Evolutionary conservation across 495 filamentous ascomycete species (phyloP), one percentile per base, ranked within the genome.

Genomic region (Penicillium ucsense): DNA sequence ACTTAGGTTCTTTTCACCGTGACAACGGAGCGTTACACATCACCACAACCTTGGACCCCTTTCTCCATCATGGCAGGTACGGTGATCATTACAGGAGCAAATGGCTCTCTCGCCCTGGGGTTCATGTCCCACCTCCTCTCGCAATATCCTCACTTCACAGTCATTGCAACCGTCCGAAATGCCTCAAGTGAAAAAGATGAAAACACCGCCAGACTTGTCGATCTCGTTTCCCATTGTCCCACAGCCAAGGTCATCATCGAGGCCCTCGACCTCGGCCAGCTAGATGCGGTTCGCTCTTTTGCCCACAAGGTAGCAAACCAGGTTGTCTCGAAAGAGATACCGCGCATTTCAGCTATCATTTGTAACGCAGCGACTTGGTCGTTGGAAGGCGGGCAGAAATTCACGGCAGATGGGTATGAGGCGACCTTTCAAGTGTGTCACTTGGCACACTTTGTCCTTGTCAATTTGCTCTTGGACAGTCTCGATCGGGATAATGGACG

Each of bases 281-380:
- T 77, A 28, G 27, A 51, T 3, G 55, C 48, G 3, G 68, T 71
- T 8, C 54, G 66, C n/a, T 51, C 52, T 0, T 75, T 74, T 32
- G 65, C 71, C 11, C 46, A 59, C 3, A 56, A 43, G 3, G 28
- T 72, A 10, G 8, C 51, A 6, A 36, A 34, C 6, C 62, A 62
- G 35, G 54, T 76, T 12, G 3, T 46, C 4, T 47, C 55, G 2
- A 57, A 59, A 27, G 62, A 64, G 35, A 50, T 66, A 5, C 71
- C 68, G 0, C 65, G 53, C 0, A 52, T 78, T 31, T 52, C 48
- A 20, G 55, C 63, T 4, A 66, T 76, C 35, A 47, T 77, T 30
- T 73, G 66, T 57, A 76, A 76, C 47, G 72, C 74, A 0, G 67
- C 60, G 48, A 65, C 65, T 30, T 71, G 66, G 64, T 72, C 69